Evolutionary conservation across 75 land plant genomes (phyloP).

Genomic region (Pinus taeda): DNA sequence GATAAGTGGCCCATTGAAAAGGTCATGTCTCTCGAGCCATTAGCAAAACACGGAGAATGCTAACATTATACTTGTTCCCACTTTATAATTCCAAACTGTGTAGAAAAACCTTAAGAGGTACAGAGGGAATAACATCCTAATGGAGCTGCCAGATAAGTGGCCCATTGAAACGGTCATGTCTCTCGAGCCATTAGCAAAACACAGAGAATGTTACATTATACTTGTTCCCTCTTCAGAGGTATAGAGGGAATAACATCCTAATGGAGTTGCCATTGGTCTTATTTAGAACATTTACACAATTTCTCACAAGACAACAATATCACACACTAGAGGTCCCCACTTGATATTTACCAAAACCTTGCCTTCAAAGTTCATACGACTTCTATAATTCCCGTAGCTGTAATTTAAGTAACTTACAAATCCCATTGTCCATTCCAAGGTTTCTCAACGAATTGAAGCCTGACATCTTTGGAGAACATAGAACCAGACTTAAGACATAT

Average conservation of each 20-base stretch:
- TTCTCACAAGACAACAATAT: neutral
- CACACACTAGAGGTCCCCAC: neutral
- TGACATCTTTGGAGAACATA: neutral
- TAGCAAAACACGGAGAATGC: too few species aligned
- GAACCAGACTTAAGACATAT: neutral
- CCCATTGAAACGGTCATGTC: too few species aligned
- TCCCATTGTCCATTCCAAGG: neutral
- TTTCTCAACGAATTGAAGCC: neutral
- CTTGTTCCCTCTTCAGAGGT: neutral
- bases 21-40: too few species aligned
- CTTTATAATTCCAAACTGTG: neutral
- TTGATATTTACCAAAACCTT: neutral
- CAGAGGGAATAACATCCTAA: neutral
- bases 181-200: too few species aligned
- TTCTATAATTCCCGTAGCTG: neutral
- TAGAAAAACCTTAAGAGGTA: neutral
- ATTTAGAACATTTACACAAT: neutral
- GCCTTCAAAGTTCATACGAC: too few species aligned
- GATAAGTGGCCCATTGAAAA: too few species aligned
- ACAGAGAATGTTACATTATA: neutral
- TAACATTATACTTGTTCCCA: neutral
- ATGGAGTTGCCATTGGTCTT: neutral
- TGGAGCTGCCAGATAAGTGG: neutral
- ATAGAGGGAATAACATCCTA: neutral
- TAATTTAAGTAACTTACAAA: neutral